These are phyloP conservation scores for Ophidiomyces ophidiicola DNA, from an alignment of 2,329 filamentous ascomycete genomes.

Conservation along the genomic window DNA sequence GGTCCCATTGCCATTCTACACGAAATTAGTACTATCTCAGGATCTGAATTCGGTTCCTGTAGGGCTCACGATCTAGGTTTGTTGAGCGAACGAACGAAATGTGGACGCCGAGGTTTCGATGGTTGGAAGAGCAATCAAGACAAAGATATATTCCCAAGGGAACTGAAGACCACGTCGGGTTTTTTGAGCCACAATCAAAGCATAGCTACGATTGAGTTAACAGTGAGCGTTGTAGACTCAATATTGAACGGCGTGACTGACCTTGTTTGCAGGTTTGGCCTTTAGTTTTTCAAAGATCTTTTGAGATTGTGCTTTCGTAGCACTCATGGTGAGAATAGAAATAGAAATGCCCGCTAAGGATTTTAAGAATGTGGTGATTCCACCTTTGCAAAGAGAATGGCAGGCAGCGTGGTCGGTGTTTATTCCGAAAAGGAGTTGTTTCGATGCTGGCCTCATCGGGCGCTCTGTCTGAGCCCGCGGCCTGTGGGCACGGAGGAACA, in stretches of 20 bases:
- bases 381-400: not conserved
- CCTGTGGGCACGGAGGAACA: no score
- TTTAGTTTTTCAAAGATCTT: constrained; percentile 98
- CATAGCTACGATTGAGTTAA: constrained; percentile 54
- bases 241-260: constrained; percentile 32
- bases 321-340: constrained; percentile 42
- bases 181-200: constrained; percentile 96
- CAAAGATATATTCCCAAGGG: constrained; percentile 96
- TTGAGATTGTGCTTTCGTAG: constrained; percentile 87
- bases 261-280: constrained; percentile 88
- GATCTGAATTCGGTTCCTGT: constrained; percentile 7
- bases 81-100: constrained; percentile 98
- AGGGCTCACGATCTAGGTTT: constrained; percentile 82
- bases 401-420: constrained; percentile 6
- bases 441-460: constrained; percentile 5
- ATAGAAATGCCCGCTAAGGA: not conserved
- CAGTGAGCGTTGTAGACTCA: constrained; percentile 16
- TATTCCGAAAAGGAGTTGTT: not conserved
- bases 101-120: constrained; percentile 94
- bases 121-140: constrained; percentile 92
- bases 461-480: not conserved
- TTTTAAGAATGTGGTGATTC: constrained; percentile 5
- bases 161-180: constrained; percentile 96
- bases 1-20: constrained; percentile 95
- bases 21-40: constrained; percentile 17